Percentiles rank a stretch among this genome's conserved stretches.
These are phyloP conservation scores for Penicillium subrubescens DNA, from an alignment of 495 filamentous ascomycete genomes.

Conservation along the genomic window DNA sequence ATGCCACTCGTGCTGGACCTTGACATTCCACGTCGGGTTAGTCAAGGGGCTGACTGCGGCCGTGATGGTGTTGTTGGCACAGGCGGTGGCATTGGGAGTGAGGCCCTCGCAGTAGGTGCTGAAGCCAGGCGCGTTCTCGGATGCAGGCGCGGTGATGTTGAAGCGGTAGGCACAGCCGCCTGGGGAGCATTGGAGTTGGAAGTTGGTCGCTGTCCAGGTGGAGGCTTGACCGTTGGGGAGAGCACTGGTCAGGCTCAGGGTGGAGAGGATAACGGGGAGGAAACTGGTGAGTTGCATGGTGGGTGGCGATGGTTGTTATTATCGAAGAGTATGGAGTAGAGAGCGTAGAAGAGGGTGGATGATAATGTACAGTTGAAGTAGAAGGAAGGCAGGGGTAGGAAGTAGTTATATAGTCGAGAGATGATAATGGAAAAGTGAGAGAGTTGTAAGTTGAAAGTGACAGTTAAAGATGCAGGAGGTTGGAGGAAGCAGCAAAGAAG, in stretches of 20 bases:
- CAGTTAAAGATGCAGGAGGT: background rate
- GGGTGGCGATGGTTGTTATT: constrained; percentile 6
- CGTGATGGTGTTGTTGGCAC: constrained; percentile 31
- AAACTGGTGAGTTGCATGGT: constrained; percentile 40
- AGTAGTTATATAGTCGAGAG: constrained; percentile 5
- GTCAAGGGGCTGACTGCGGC: constrained; percentile 26
- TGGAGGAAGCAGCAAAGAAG: background rate
- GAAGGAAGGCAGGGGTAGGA: background rate
- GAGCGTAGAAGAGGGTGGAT: background rate
- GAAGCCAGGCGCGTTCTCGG: constrained; percentile 42
- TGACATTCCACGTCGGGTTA: constrained; percentile 37
- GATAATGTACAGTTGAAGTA: background rate
- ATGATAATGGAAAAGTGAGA: background rate
- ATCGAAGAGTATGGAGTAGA: background rate
- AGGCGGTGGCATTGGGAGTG: constrained; percentile 26
- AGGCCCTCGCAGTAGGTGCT: constrained; percentile 43
- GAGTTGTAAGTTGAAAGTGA: background rate
- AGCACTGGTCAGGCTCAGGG: constrained; percentile 30
- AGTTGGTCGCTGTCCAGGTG: constrained; percentile 34
- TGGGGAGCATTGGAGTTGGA: constrained; percentile 37
- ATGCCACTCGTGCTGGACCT: constrained; percentile 38
- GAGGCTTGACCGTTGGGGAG: constrained; percentile 19
- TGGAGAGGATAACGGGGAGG: constrained; percentile 34
- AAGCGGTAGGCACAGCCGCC: constrained; percentile 42
- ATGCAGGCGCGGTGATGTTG: constrained; percentile 32